These are phyloP conservation scores for Penicillium nucicola DNA, from an alignment of 495 filamentous ascomycete species.

Conservation along the genomic window DNA sequence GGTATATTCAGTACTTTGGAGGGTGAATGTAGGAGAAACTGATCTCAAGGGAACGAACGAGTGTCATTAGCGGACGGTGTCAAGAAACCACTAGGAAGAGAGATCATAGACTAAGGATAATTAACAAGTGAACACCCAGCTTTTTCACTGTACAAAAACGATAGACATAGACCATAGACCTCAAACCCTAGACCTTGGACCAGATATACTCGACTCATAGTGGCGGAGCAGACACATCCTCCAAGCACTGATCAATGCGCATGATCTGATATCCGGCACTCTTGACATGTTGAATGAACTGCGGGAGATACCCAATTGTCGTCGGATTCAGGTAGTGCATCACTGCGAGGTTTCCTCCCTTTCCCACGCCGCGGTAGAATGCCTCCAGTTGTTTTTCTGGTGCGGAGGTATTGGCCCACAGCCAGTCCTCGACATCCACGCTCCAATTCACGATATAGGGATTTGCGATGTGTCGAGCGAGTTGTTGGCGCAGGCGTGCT, in stretches of 20 bases:
- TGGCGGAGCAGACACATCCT: slow-evolving; percentile 64
- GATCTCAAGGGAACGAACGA: neutral
- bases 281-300: slow-evolving; percentile 70
- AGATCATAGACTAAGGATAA: slow-evolving; percentile 9
- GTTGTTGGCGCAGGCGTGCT: slow-evolving; percentile 63
- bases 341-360: slow-evolving; percentile 70
- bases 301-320: slow-evolving; percentile 63
- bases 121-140: neutral
- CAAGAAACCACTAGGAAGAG: neutral
- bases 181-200: neutral
- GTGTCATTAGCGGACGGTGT: neutral
- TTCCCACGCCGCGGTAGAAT: slow-evolving; percentile 63
- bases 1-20: no score
- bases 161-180: no score
- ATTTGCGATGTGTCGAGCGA: slow-evolving; percentile 49
- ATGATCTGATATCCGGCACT: slow-evolving; percentile 64
- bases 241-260: slow-evolving; percentile 77
- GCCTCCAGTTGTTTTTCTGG: slow-evolving; percentile 72
- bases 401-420: slow-evolving; percentile 62
- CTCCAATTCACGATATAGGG: slow-evolving; percentile 69
- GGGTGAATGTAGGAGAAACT: no score
- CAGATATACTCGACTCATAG: slow-evolving; percentile 29
- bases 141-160: neutral
- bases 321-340: slow-evolving; percentile 72
- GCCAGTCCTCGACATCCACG: slow-evolving; percentile 77